phyloP scores from a whole-genome alignment of 2,329 filamentous ascomycete genomes.

The Calonectria crousiana region DNA sequence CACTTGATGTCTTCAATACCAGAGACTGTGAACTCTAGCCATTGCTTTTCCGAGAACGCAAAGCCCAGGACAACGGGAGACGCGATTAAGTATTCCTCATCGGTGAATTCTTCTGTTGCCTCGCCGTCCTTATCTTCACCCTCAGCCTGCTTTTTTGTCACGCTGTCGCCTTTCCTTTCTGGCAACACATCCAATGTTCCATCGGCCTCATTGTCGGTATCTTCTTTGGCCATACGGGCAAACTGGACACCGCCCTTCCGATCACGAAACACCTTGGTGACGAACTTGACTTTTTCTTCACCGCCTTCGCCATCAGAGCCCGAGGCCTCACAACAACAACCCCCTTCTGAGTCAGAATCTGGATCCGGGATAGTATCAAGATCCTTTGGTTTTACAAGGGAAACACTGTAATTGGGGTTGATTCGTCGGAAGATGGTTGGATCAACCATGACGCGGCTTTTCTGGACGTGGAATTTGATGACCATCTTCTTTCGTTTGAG shows the following conservation, averaged over 20 bases:
- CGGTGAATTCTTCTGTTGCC: slow-evolving; percentile 67
- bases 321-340: slow-evolving; percentile 53
- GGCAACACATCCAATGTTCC: slow-evolving; percentile 70
- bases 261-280: slow-evolving; percentile 65
- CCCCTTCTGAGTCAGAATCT: slow-evolving; percentile 57
- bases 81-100: slow-evolving; percentile 86
- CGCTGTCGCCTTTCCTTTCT: slow-evolving; percentile 36
- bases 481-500: slow-evolving; percentile 80
- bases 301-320: slow-evolving; percentile 55
- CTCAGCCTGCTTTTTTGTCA: not conserved
- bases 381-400: slow-evolving; percentile 79
- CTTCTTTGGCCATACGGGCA: slow-evolving; percentile 46
- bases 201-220: slow-evolving; percentile 48
- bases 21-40: slow-evolving; percentile 88
- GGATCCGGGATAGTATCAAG: slow-evolving; percentile 68
- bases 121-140: slow-evolving; percentile 16
- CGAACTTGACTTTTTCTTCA: slow-evolving; percentile 55
- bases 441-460: slow-evolving; percentile 90
- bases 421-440: slow-evolving; percentile 84
- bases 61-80: slow-evolving; percentile 90
- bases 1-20: slow-evolving; percentile 84
- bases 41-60: slow-evolving; percentile 88
- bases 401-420: slow-evolving; percentile 87
- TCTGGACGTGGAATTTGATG: slow-evolving; percentile 86
- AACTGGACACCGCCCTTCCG: slow-evolving; percentile 53